Evolutionary conservation across 129 eudicot species (phyloP).

Genomic region (Rutidosis leptorrhynchoides): DNA sequence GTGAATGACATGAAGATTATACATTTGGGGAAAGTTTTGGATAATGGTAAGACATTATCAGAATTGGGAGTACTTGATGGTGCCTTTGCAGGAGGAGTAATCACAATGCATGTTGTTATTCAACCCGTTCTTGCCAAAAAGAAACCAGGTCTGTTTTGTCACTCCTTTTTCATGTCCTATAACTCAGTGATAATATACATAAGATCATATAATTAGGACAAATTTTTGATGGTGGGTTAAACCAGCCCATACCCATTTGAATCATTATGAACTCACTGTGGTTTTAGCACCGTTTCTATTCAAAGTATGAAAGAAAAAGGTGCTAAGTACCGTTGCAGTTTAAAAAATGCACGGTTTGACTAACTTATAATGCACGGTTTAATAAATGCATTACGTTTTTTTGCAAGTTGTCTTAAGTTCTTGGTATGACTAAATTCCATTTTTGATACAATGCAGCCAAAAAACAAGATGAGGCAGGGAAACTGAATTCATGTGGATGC

Average conservation of each 20-base stretch:
- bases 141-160: conserved; percentile 49
- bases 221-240: neutral
- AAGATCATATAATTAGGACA: neutral
- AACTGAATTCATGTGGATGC: conserved; percentile 60
- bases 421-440: neutral
- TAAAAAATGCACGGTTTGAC: neutral
- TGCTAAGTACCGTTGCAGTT: neutral
- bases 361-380: neutral
- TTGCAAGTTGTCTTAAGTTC: neutral
- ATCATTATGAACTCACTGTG: neutral
- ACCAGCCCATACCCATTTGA: neutral
- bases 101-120: conserved; percentile 82
- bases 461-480: conserved; percentile 48
- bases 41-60: conserved; percentile 63
- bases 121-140: conserved; percentile 62
- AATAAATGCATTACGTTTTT: neutral
- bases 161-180: conserved; percentile 4
- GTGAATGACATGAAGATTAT: conserved; percentile 58
- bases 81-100: conserved; percentile 64
- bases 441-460: conserved; percentile 48
- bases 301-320: neutral
- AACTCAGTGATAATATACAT: neutral
- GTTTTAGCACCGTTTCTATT: neutral
- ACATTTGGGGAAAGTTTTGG: conserved; percentile 66
- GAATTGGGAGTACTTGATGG: conserved; percentile 54